Base-by-base conservation (phyloP, 257 asterid genomes). In the Euphrasia confusa region DNA sequence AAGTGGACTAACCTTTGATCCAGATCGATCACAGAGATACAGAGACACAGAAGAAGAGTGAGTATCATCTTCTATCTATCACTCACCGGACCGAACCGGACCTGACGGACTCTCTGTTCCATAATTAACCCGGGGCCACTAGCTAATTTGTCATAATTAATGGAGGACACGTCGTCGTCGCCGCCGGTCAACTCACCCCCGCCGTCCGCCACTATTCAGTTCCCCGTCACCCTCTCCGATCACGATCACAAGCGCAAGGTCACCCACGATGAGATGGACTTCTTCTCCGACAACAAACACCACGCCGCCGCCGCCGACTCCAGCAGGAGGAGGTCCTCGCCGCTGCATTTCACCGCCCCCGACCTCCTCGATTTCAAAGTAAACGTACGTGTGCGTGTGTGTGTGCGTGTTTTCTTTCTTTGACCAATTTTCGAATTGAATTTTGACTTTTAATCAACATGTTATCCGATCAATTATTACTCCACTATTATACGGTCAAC, bases 281-380 rank as follows among this genome's bases (percentile, higher is more conserved):
- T 45, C 52, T 45, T 11, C 14, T 45, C 14, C 52, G 52, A 45
- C 48, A 42, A 42, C 13, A 42, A 42, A 42, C 13, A 42, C 48
- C 11, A 42, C 10, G 48, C 48, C 48, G 6, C 5, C 48, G 9
- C 10, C 48, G 48, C 7, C 8, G 8, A 4, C 48, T 9, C 10
- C 13, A 12, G 13, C 13, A 11, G 24, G 24, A 21, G 24, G 24
- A 21, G 24, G 24, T 21, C 24, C 24, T 21, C 24, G 24, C 24
- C 24, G 24, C 24, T 12, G 48, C 48, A 42, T 42, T 12, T 6
- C 48, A 1, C 13, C 48, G 8, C 11, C 7, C 48, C 48, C 13
- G 48, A 42, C n/a, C 48, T 79, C 78, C 48, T 79, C 78, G 73
- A 81, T 77, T 88, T 72, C 75, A 79, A 77, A 54, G 85, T 91